Percentiles rank a stretch among this genome's conserved stretches.
Conservation (phyloP, 495 filamentous ascomycete species). For the Talaromyces nanjingensis region DNA sequence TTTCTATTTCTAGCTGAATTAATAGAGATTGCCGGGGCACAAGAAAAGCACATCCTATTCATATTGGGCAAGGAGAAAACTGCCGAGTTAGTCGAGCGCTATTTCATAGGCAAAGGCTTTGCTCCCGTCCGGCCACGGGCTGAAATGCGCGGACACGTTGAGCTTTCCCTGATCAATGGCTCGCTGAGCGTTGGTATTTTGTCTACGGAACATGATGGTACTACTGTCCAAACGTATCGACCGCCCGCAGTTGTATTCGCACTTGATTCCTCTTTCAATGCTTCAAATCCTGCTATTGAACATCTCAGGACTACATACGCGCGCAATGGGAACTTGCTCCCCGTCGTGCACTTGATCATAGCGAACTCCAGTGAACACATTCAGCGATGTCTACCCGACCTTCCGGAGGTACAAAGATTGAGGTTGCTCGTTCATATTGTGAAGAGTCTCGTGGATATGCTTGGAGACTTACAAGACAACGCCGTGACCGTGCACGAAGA, state of each 20-base stretch:
- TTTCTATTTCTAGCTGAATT: constrained; percentile 50
- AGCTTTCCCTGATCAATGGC: constrained; percentile 29
- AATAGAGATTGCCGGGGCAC: constrained; percentile 31
- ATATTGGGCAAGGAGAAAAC: constrained; percentile 34
- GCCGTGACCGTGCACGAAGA: constrained; percentile 37
- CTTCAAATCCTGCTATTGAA: constrained; percentile 31
- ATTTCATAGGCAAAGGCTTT: constrained; percentile 42
- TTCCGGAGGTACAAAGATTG: constrained; percentile 30
- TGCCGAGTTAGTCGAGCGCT: constrained; percentile 44
- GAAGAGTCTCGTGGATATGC: constrained; percentile 31
- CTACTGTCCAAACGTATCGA: constrained; percentile 30
- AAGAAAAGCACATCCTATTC: constrained; percentile 41
- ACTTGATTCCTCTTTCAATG: constrained; percentile 42
- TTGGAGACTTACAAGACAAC: constrained; percentile 42
- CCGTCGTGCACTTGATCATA: constrained; percentile 47
- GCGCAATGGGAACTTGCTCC: constrained; percentile 33
- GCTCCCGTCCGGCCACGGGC: constrained; percentile 34
- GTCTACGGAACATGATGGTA: constrained; percentile 29
- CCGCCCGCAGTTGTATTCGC: constrained; percentile 45
- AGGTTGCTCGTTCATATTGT: constrained; percentile 32
- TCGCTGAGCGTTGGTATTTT: constrained; percentile 44
- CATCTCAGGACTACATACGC: constrained; percentile 36
- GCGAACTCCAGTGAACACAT: constrained; percentile 52
- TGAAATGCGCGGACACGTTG: constrained; percentile 27
- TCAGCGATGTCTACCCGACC: constrained; percentile 41